These are phyloP conservation scores for Tarenaya hassleriana DNA, from an alignment of 345 rosid genomes.

Conservation along the genomic window DNA sequence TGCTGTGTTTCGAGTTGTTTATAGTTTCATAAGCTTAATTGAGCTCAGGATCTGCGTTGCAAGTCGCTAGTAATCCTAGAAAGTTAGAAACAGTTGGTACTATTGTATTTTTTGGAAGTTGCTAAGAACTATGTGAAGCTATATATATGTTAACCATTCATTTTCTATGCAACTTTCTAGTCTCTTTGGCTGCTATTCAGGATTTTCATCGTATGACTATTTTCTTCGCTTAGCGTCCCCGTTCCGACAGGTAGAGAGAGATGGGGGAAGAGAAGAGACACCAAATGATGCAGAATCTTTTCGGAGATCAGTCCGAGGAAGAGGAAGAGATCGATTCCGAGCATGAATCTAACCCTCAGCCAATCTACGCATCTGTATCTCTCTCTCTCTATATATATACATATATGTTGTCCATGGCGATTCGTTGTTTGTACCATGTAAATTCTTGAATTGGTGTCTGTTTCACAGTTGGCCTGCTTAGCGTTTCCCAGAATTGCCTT, in stretches of 20 bases:
- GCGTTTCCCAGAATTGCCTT: not conserved
- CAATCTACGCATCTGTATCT: constrained; percentile 66
- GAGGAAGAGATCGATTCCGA: constrained; percentile 91
- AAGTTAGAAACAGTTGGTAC: too few species aligned
- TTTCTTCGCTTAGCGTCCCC: not conserved
- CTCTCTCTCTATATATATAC: not conserved
- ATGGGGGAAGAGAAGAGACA: constrained; percentile 87
- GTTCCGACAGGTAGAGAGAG: constrained; percentile 9
- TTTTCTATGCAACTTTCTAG: too few species aligned
- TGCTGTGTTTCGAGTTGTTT: constrained; percentile 6
- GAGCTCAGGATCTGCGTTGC: constrained; percentile 4
- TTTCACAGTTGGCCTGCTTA: not conserved
- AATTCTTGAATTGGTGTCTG: not conserved
- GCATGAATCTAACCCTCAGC: constrained; percentile 93
- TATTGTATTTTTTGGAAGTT: too few species aligned
- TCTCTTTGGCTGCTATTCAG: constrained; percentile 1
- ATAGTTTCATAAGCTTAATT: constrained; percentile 3
- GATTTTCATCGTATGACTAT: constrained; percentile 6
- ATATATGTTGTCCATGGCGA: not conserved
- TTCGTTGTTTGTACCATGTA: not conserved
- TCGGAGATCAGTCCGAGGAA: constrained; percentile 96
- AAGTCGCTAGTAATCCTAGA: constrained; percentile 8
- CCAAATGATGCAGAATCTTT: constrained; percentile 92
- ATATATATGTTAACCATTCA: too few species aligned
- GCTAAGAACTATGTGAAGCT: too few species aligned